Evolutionary conservation across 2,329 filamentous ascomycete species (phyloP), one percentile per base, ranked within the genome.

Genomic region (Penicillium fuscoglaucum): DNA sequence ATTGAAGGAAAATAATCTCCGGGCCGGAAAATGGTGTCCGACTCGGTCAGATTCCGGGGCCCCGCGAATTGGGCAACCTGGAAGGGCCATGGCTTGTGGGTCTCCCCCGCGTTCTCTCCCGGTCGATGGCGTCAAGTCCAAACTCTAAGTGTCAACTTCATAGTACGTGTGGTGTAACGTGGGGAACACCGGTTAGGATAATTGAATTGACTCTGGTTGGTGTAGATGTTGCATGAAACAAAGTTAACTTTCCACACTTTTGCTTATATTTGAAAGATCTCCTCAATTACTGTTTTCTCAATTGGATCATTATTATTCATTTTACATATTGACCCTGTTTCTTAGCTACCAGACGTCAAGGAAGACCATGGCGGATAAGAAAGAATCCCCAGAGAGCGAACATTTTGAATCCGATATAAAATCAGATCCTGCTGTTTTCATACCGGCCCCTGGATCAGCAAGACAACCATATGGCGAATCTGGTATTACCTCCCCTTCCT

Each of bases 1-100:
- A 33, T 49, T 10, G 43, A 54, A 54, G 52, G 44, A 55, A 55
- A 21, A 41, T 55, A 28, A n/a, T 55, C 12, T 33, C 52, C 52
- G 52, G 33, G 19, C 13, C 52, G 52, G 52, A 28, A 49, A 55
- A 55, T 41, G 35, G 44, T 55, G 44, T 33, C 52, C 52, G 33
- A 48, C 9, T 40, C 33, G 31, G 33, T 40, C 17, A 41, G 6
- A 49, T 33, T 10, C 35, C 9, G 43, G 52, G 52, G 43, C 41
- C 51, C 41, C 31, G 21, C 41, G 33, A 33, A 17, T 33, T 21
- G 10, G n/a, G 8, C 31, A 19, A 37, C 19, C 12, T 24, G 6
- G 31, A 13, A 33, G 2, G 39, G 40, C 4, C 15, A 44, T 4
- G 2, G 5, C 26, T 40, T 24, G 49, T 26, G 49, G 15, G 21